Percentiles rank a stretch among this genome's conserved stretches.
phyloP scores from a whole-genome alignment of 805 yeast genomes.

The Wickerhamomyces tratensis region DNA sequence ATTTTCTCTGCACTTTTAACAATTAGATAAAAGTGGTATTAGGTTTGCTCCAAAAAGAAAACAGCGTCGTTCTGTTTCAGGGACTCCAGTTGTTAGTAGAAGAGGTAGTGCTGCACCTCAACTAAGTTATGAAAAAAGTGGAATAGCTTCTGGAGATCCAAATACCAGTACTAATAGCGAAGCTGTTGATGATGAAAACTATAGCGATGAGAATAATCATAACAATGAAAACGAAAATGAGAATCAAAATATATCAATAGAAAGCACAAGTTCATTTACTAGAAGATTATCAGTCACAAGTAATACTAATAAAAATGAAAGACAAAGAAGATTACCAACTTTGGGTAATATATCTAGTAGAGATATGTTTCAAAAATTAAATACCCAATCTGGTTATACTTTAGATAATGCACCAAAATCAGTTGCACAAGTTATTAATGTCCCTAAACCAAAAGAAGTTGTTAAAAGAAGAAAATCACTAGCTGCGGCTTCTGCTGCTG shows the following conservation, averaged over 20 bases:
- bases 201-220: background rate
- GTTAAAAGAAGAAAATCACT: constrained; percentile 5
- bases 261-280: background rate
- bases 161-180: background rate
- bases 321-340: constrained; percentile 30
- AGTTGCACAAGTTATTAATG: constrained; percentile 21
- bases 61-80: constrained; percentile 27
- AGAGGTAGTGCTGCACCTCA: constrained; percentile 12
- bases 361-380: constrained; percentile 21
- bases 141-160: constrained; percentile 1
- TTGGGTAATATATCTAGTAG: constrained; percentile 23
- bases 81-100: constrained; percentile 19
- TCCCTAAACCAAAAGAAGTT: constrained; percentile 6
- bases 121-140: background rate
- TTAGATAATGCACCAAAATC: constrained; percentile 1
- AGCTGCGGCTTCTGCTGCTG: background rate
- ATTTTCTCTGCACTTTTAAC: too few species aligned
- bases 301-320: constrained; percentile 7
- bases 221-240: constrained; percentile 4
- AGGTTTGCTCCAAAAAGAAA: constrained; percentile 56
- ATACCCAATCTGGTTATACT: constrained; percentile 1
- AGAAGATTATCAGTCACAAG: constrained; percentile 11
- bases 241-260: constrained; percentile 3
- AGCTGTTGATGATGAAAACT: constrained; percentile 1
- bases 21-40: constrained; percentile 39